Evolutionary conservation across 2,329 filamentous ascomycete genomes (phyloP), one percentile per base, ranked within the genome.

Genomic region (Diatrype stigma): DNA sequence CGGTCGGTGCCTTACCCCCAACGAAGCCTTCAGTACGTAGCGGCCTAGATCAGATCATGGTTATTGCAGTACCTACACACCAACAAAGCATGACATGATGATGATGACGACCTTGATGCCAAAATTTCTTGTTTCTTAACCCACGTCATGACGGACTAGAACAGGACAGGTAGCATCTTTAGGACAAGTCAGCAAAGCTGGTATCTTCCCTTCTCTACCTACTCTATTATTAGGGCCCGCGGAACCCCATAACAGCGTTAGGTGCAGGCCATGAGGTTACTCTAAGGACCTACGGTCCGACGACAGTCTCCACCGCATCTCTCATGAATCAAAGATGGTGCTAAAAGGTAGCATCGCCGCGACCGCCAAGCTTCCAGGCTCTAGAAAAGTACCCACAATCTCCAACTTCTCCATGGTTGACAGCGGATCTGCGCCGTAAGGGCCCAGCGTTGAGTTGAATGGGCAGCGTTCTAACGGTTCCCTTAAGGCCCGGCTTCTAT

Each of bases 281-380:
- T 58, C 59, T 59, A 64, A 67, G 66, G 67, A 61, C 65, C 60
- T 64, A 56, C 67, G 67, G 66, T 67, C 67, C 67, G 67, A 67
- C 55, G 56, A 55, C 50, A 56, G 53, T 56, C 60, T 59, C 60
- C 57, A 50, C 56, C 52, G 48, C 55, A 50, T 52, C 45, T 49
- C 51, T 59, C 51, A 47, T 49, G 49, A 52, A 50, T 44, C 56
- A 52, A 51, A 48, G 54, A 59, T 60, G 59, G 61, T 62, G 55
- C 55, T 58, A 60, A 54, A 47, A 54, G 56, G 60, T 63, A 56
- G 61, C 60, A 65, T 62, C 56, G 59, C 61, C 56, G 57, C 44
- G 51, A 53, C 46, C 49, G 60, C 60, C 63, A 63, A 66, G 60
- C 52, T 51, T 55, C 56, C 57, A 61, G 54, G 57, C 55, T 59